Percentiles rank a stretch among this genome's conserved stretches.
Evolutionary conservation across 2,329 filamentous ascomycete genomes (phyloP).

Genomic region (Fusarium begoniae): DNA sequence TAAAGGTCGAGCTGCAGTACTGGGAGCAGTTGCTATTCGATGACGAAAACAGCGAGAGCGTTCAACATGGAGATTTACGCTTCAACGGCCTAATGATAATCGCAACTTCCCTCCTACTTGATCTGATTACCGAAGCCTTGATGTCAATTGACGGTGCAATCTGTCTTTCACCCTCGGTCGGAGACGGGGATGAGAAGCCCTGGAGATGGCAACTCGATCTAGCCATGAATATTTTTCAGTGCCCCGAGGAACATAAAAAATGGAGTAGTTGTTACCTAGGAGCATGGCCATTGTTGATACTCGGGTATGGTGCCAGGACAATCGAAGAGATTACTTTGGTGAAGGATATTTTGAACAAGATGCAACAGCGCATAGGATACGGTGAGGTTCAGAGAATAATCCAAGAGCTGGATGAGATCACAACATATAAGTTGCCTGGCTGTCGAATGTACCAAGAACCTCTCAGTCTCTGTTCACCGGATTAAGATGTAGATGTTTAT

Average conservation of each 20-base stretch:
- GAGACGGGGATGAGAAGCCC: not conserved
- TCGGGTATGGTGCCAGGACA: not conserved
- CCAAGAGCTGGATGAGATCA: not conserved
- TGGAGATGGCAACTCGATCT: not conserved
- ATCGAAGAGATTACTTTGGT: not conserved
- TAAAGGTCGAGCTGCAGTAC: not conserved
- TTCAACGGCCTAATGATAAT: not conserved
- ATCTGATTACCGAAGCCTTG: not conserved
- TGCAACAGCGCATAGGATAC: not conserved
- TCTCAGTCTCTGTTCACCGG: rapidly evolving
- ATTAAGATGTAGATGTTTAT: too few species aligned
- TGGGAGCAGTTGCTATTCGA: not conserved
- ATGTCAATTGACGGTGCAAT: rapidly evolving
- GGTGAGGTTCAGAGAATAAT: not conserved
- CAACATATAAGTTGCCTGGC: not conserved
- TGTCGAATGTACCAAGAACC: too few species aligned
- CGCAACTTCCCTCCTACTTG: not conserved
- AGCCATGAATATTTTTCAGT: not conserved
- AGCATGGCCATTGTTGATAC: not conserved
- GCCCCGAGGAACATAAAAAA: not conserved
- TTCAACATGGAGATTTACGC: not conserved
- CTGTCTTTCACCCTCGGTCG: rapidly evolving
- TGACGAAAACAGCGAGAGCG: not conserved
- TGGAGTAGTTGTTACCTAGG: not conserved
- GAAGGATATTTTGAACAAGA: not conserved